Percentiles rank a stretch among this genome's conserved stretches.
These are phyloP conservation scores for Mentha longifolia DNA, from an alignment of 257 asterid genomes.

Conservation along the genomic window DNA sequence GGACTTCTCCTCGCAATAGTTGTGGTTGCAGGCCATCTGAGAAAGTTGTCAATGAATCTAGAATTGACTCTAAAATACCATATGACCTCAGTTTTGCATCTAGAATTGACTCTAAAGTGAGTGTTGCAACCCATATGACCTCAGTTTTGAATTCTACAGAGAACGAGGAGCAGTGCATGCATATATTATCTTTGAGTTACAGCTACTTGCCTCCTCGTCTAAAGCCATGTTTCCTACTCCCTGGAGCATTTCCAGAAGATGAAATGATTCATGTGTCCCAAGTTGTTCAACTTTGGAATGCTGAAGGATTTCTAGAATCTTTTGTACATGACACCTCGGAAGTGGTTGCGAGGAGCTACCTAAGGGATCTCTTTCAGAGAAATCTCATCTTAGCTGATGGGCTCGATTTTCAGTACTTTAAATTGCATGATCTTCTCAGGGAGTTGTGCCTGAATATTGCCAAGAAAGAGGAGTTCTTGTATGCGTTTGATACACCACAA, in stretches of 20 bases:
- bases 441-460: background rate
- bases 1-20: conserved; percentile 1
- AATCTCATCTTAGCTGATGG: background rate
- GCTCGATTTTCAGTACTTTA: background rate
- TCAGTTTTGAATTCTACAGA: background rate
- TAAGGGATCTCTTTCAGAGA: background rate
- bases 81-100: background rate
- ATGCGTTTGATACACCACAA: background rate
- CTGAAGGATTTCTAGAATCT: background rate
- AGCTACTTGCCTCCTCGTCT: conserved; percentile 7
- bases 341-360: background rate
- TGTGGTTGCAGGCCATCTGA: background rate
- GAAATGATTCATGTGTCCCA: background rate
- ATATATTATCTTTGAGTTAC: background rate
- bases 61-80: background rate
- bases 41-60: background rate
- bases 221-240: background rate
- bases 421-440: background rate
- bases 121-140: background rate
- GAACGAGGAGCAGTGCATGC: background rate
- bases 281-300: background rate
- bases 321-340: background rate
- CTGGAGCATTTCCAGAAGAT: background rate
- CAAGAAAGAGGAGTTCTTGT: conserved; percentile 1
- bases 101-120: background rate